Evolutionary conservation across 441 rosid genomes (phyloP), one percentile per base, ranked within the genome.

Genomic region (Adansonia grandidieri): DNA sequence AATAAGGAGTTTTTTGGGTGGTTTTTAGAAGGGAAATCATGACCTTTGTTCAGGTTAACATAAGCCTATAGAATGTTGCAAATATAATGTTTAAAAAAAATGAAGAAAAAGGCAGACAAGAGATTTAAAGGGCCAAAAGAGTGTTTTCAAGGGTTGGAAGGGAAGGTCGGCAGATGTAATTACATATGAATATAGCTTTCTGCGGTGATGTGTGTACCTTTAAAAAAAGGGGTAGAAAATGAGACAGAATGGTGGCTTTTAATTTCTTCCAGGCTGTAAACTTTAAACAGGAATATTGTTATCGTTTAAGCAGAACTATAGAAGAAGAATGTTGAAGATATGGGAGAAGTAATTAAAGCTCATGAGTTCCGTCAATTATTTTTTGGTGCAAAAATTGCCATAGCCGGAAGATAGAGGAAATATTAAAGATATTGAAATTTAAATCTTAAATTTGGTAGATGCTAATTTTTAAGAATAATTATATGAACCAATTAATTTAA

Each of bases 51-150:
- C 54, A 54, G 75, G 75, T 54, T 70, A 71, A 53, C 75, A 53
- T 32, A 71, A 54, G 73, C 62, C 76, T 60, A 56, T 78, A 64
- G 84, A 81, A 68, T 77, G 78, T 77, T 73, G 78, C 32, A 71
- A 58, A 54, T 15, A 6, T n/a, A 71, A 71, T 54, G 75, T 17
- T n/a, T 48, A 10, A 48, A 32, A 53, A 71, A 53, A 17, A 63
- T 68, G 61, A 37, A 13, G 6, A 15, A 14, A 70, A 70, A 70
- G 58, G 74, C 74, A 13, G 44, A 65, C 45, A 65, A 70, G 73
- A 22, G 47, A 44, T 28, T 56, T 11, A 50, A 50, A 13, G 22
- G 10, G 19, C 45, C 68, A 28, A 63, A 17, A 17, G 51, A 8
- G 19, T 11, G 32, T 11, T 50, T 50, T 50, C 54, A 50, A 50